A percentile compares a stretch with the other conserved stretches of the same genome.
Evolutionary conservation across 768 basidiomycete species (phyloP).

Genomic region (Nidularia pulvinata): DNA sequence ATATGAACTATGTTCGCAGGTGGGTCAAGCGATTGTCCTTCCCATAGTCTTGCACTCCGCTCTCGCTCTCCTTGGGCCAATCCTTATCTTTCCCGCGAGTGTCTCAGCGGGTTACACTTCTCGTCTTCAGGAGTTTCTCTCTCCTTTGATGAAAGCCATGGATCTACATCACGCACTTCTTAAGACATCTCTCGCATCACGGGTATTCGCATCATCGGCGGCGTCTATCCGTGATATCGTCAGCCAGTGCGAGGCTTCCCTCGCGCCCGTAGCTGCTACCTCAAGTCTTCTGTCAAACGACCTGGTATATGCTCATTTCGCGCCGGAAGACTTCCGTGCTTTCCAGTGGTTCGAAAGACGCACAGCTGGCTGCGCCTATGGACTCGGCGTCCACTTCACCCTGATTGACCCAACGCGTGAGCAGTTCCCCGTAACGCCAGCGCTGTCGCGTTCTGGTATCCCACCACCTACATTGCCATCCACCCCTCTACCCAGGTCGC

Average conservation of each 20-base stretch:
- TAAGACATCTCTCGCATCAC: slow-evolving; percentile 27
- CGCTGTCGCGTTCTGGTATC: too few species aligned
- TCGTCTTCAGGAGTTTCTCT: slow-evolving; percentile 43
- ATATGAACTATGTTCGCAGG: slow-evolving; percentile 7
- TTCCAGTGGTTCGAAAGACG: slow-evolving; percentile 51
- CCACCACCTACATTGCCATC: not conserved
- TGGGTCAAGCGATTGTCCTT: slow-evolving; percentile 50
- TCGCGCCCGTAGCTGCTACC: slow-evolving; percentile 52
- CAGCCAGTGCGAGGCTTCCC: slow-evolving; percentile 42
- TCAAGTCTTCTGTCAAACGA: slow-evolving; percentile 56
- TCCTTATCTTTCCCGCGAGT: slow-evolving; percentile 62
- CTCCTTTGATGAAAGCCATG: slow-evolving; percentile 44
- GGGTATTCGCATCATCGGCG: slow-evolving; percentile 30
- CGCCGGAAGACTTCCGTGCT: slow-evolving; percentile 50
- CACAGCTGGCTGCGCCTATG: slow-evolving; percentile 58
- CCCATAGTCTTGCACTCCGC: slow-evolving; percentile 62
- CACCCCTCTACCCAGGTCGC: not conserved
- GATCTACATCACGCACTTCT: slow-evolving; percentile 47
- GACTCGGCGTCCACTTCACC: slow-evolving; percentile 59
- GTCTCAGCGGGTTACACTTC: slow-evolving; percentile 59
- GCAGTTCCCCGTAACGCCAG: slow-evolving; percentile 44
- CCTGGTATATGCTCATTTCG: slow-evolving; percentile 58
- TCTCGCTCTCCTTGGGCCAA: slow-evolving; percentile 47
- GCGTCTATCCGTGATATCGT: slow-evolving; percentile 24
- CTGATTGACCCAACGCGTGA: slow-evolving; percentile 65